Percentiles rank a stretch among this genome's conserved stretches.
These are phyloP conservation scores for Galerina marginata DNA, from an alignment of 768 basidiomycete species.

Conservation along the genomic window DNA sequence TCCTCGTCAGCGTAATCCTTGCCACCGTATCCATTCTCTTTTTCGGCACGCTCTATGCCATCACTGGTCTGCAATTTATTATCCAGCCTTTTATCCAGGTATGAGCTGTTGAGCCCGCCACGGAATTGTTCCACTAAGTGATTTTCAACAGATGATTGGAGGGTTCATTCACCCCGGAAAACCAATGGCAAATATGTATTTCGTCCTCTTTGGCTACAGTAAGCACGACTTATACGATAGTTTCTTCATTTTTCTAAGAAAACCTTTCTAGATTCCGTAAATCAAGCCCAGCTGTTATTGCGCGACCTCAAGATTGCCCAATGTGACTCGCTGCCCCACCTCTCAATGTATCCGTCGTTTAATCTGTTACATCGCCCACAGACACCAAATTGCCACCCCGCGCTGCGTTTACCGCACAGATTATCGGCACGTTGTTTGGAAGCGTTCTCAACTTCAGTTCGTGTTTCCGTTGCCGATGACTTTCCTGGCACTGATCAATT, in stretches of 20 bases:
- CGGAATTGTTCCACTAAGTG: slow-evolving; percentile 28
- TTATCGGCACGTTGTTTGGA: slow-evolving; percentile 54
- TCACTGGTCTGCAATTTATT: slow-evolving; percentile 50
- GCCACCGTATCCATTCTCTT: slow-evolving; percentile 51
- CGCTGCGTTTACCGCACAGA: slow-evolving; percentile 54
- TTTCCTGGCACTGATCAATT: not conserved
- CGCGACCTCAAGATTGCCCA: slow-evolving; percentile 56
- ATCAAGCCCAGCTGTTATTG: slow-evolving; percentile 47
- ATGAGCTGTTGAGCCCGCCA: slow-evolving; percentile 10
- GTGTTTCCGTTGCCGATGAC: slow-evolving; percentile 8
- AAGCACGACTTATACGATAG: slow-evolving; percentile 15
- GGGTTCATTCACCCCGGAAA: slow-evolving; percentile 63
- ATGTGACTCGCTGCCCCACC: slow-evolving; percentile 25
- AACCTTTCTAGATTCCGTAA: slow-evolving; percentile 43
- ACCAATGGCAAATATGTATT: slow-evolving; percentile 74
- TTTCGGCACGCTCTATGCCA: slow-evolving; percentile 50
- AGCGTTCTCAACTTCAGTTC: slow-evolving; percentile 50
- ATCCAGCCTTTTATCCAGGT: slow-evolving; percentile 59
- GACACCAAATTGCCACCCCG: slow-evolving; percentile 56
- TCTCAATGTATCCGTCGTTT: not conserved
- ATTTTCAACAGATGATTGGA: slow-evolving; percentile 58
- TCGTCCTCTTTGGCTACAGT: slow-evolving; percentile 56
- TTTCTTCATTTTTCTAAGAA: not conserved
- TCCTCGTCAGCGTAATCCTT: slow-evolving; percentile 47
- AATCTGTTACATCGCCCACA: slow-evolving; percentile 16